Base-by-base conservation (phyloP, 768 basidiomycete genomes). In the Boletus rubroflammeus region DNA sequence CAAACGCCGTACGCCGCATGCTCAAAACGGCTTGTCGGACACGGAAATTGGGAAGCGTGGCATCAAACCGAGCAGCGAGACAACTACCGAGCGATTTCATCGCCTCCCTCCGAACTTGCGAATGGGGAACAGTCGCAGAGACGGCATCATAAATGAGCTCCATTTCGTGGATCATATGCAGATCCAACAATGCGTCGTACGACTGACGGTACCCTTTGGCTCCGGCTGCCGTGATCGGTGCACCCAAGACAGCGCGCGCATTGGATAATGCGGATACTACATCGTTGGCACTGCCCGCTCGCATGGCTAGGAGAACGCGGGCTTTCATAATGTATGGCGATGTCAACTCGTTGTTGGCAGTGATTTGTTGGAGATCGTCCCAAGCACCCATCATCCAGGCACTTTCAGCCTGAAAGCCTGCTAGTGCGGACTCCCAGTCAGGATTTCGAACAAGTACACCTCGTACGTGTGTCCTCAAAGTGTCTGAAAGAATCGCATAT, bases 331-430 rank as follows among this genome's bases (percentile, higher is more conserved):
- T 76, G 26, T 88, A 79, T 0, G 92, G 76, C 0, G 81, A 77
- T 21, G 80, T 76, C 13, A 73, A 68, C n/a, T 77, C 71, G 17
- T 78, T 74, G 28, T 72, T 74, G 36, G 77, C 73, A 21, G 85
- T 79, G 40, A 91, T 76, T 17, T 73, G 71, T 48, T 83, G 77
- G 15, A 99, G 88, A 47, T 89, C 88, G 3, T 81, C 78, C 94
- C 95, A 98, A 59, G 94, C 93, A 6, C 93, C 90, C 32, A 93
- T 87, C 82, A 95, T 95, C 88, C 94, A 96, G 2, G 93, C 90
- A 56, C 93, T 90, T 74, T 99, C 95, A 11, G 90, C 84, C 62
- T 93, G 90, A 65, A 93, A 98, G 0, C 86, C 85, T 6, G 86
- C 82, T 11, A 99, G 75, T 3, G 79, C 77, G 6, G 76, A 66